phyloP scores from a whole-genome alignment of 176 grass and related monocot genomes.

The Echinochloa phyllopogon region DNA sequence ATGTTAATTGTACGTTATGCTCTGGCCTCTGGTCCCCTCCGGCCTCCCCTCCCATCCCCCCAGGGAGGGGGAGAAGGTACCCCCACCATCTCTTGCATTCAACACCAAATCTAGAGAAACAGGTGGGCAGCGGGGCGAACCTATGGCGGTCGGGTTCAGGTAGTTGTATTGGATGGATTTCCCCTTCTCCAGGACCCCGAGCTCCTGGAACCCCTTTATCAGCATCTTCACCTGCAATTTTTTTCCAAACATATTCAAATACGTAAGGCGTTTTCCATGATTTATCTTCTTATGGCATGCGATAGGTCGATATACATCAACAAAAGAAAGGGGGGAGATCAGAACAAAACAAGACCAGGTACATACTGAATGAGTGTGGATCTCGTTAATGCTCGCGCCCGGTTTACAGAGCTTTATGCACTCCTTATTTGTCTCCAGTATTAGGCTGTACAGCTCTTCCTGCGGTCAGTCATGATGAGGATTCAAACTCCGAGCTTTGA shows the following conservation, averaged over 20 bases:
- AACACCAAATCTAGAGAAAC: slow-evolving; percentile 42
- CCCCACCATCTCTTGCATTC: slow-evolving; percentile 16
- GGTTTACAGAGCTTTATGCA: slow-evolving; percentile 96
- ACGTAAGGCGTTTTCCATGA: too few relatives aligned
- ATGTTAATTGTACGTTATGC: too few relatives aligned
- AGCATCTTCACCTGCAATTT: slow-evolving; percentile 86
- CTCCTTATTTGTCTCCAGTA: slow-evolving; percentile 96
- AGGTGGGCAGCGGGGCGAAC: slow-evolving; percentile 33
- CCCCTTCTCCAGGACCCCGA: slow-evolving; percentile 72
- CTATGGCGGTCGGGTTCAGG: slow-evolving; percentile 95
- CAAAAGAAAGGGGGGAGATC: too few relatives aligned
- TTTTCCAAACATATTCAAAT: too few relatives aligned
- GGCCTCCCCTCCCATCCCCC: too few relatives aligned
- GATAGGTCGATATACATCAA: too few relatives aligned
- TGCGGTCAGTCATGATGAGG: slow-evolving; percentile 44
- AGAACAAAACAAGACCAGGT: slow-evolving; percentile 8
- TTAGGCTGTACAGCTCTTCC: slow-evolving; percentile 91
- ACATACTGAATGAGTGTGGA: slow-evolving; percentile 80
- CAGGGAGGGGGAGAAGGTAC: too few relatives aligned
- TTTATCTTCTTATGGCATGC: too few relatives aligned
- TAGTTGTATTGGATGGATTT: slow-evolving; percentile 73
- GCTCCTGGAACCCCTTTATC: slow-evolving; percentile 82
- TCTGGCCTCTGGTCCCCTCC: too few relatives aligned
- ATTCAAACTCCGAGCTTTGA: neutral
- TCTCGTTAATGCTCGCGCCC: slow-evolving; percentile 69